These are phyloP conservation scores for Brachypodium distachyon DNA, from an alignment of 202 grass and related monocot species.

Conservation along the genomic window DNA sequence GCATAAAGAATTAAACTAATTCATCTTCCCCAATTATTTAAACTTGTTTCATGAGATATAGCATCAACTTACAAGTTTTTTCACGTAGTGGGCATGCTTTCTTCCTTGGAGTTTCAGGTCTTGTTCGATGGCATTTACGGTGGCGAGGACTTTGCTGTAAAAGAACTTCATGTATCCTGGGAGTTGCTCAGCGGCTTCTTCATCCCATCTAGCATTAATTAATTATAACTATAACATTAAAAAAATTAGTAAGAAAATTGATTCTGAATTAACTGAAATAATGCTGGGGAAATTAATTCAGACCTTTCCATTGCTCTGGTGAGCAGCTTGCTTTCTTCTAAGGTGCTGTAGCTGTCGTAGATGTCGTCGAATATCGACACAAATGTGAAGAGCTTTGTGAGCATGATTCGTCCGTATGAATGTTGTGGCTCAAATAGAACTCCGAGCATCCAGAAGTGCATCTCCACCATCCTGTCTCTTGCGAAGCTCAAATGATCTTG, in stretches of 20 bases:
- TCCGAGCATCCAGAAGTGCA: constrained; percentile 35
- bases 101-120: constrained; percentile 6
- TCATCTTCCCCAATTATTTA: too few relatives aligned
- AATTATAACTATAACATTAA: not conserved
- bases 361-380: constrained; percentile 26
- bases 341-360: constrained; percentile 22
- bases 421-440: constrained; percentile 7
- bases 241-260: not conserved
- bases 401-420: constrained; percentile 3
- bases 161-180: constrained; percentile 20
- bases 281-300: too few relatives aligned
- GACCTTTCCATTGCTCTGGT: constrained; percentile 28
- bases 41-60: not conserved
- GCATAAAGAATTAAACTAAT: too few relatives aligned
- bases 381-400: constrained; percentile 2
- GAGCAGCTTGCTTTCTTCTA: constrained; percentile 11
- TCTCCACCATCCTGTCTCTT: constrained; percentile 36
- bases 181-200: not conserved
- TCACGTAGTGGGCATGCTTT: not conserved
- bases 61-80: constrained; percentile 10
- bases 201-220: constrained; percentile 24
- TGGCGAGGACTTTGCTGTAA: not conserved
- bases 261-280: too few relatives aligned
- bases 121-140: constrained; percentile 2
- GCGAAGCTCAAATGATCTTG: not conserved